Evolutionary conservation across 768 basidiomycete genomes (phyloP).

Genomic region (Cystofilobasidium macerans): DNA sequence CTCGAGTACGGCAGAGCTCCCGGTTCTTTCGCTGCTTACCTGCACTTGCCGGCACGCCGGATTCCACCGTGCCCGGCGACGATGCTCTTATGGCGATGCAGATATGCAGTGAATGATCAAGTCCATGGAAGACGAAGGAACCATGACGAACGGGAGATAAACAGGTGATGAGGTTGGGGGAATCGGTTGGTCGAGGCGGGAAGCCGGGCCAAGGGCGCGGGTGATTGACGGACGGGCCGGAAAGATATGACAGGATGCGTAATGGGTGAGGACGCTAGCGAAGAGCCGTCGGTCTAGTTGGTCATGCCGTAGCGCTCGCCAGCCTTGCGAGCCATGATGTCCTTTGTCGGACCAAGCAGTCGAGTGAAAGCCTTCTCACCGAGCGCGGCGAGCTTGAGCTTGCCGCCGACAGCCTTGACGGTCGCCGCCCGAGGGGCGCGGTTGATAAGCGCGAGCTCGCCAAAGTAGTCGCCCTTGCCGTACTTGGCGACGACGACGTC

Average conservation of each 20-base stretch:
- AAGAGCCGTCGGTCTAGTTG: neutral
- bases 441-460: conserved; percentile 83
- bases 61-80: too few relatives aligned
- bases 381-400: conserved; percentile 84
- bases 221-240: too few relatives aligned
- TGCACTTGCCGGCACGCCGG: too few relatives aligned
- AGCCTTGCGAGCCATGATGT: conserved; percentile 37
- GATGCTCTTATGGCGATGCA: too few relatives aligned
- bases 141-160: too few relatives aligned
- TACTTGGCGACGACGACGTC: conserved; percentile 65
- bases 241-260: neutral
- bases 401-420: conserved; percentile 58
- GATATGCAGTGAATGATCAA: too few relatives aligned
- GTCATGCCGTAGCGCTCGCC: conserved; percentile 26
- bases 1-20: too few relatives aligned
- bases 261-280: neutral
- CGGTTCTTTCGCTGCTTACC: too few relatives aligned
- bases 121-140: too few relatives aligned
- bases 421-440: conserved; percentile 90
- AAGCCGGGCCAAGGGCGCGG: too few relatives aligned
- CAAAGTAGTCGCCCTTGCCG: conserved; percentile 93
- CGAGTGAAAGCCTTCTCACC: conserved; percentile 90
- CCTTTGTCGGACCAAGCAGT: conserved; percentile 78
- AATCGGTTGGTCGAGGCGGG: too few relatives aligned
- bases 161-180: too few relatives aligned